Evolutionary conservation across 441 rosid genomes (phyloP).

Genomic region (Mallotus repandus): DNA sequence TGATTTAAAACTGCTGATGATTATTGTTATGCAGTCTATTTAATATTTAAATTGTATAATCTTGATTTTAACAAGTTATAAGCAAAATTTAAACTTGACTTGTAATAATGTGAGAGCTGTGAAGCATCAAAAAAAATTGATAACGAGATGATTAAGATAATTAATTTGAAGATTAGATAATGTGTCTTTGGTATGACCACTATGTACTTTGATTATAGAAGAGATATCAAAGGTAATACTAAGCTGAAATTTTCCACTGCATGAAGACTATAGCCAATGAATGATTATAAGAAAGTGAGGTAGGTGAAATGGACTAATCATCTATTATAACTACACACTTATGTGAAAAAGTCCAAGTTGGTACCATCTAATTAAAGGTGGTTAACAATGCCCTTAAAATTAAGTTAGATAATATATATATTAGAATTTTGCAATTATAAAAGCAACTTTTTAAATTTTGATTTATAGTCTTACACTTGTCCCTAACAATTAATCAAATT

Average conservation of each 20-base stretch:
- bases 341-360: conserved; percentile 1
- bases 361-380: conserved; percentile 1
- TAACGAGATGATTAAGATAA: background rate
- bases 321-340: background rate
- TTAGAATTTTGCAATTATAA: background rate
- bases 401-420: background rate
- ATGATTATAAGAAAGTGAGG: conserved; percentile 9
- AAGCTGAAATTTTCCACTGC: background rate
- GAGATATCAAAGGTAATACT: background rate
- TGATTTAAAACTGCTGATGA: too few species aligned
- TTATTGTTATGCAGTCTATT: too few species aligned
- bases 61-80: too few species aligned
- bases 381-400: background rate
- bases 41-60: too few species aligned
- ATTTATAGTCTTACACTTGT: background rate
- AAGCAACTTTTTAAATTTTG: background rate
- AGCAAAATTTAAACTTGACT: too few species aligned
- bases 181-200: background rate
- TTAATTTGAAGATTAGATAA: background rate
- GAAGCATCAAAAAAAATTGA: background rate
- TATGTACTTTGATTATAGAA: background rate
- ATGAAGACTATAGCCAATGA: background rate
- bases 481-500: background rate
- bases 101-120: background rate
- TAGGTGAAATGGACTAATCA: conserved; percentile 19